A percentile compares a stretch with the other conserved stretches of the same genome.
phyloP scores from a whole-genome alignment of 1,284 basidiomycete genomes.

The Malassezia obtusa region DNA sequence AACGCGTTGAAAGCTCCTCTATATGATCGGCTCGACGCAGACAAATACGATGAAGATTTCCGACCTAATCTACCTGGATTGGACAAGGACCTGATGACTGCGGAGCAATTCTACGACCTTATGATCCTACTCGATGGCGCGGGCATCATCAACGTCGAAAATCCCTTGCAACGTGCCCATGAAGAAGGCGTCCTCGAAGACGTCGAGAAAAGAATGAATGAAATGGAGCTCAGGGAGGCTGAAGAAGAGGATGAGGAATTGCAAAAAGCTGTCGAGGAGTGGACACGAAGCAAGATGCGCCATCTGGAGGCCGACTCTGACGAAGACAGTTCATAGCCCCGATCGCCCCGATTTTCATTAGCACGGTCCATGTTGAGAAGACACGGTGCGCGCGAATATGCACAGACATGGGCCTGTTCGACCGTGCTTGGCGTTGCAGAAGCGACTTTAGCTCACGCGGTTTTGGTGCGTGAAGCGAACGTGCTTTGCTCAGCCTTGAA shows the following conservation, averaged over 20 bases:
- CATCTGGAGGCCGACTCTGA: background rate
- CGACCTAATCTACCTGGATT: background rate
- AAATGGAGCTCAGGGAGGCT: background rate
- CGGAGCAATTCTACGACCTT: background rate
- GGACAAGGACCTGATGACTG: background rate
- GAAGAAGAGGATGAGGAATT: background rate
- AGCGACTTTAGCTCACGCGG: constrained; percentile 69
- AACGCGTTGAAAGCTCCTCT: background rate
- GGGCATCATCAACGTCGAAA: background rate
- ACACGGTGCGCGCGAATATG: background rate
- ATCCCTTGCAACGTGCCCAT: background rate
- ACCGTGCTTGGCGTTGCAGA: constrained; percentile 66
- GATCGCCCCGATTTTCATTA: background rate
- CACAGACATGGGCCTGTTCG: constrained; percentile 58
- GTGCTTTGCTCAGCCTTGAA: constrained; percentile 53
- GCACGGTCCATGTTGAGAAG: background rate
- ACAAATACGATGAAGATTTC: background rate
- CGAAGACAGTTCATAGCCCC: background rate
- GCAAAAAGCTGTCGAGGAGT: background rate
- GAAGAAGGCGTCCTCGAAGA: background rate
- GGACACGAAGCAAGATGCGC: background rate
- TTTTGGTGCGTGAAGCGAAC: constrained; percentile 85
- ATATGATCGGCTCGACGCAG: background rate
- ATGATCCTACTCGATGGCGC: background rate
- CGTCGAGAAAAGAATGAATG: background rate